Percentiles rank a stretch among this genome's conserved stretches.
phyloP scores from a whole-genome alignment of 179 eudicot species.

The Spinacia oleracea region DNA sequence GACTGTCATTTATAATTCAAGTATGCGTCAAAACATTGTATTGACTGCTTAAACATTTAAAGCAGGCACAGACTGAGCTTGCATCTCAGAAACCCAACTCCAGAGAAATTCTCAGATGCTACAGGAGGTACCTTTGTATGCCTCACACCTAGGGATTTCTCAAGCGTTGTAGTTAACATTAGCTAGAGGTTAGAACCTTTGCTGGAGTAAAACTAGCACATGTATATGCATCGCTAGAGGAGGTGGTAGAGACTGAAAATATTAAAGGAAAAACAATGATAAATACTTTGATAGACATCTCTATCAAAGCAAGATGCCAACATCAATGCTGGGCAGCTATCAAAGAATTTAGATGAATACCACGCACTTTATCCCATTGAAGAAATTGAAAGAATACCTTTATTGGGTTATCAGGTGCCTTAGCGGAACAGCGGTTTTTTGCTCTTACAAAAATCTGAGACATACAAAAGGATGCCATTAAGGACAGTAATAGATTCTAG shows the following conservation, averaged over 20 bases:
- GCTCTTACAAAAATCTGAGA: constrained; percentile 87
- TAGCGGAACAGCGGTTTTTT: constrained; percentile 87
- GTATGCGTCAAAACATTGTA: no score
- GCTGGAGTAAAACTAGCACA: background rate
- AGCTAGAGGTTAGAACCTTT: background rate
- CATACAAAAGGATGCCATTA: constrained; percentile 23
- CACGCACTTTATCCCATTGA: background rate
- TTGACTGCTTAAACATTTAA: background rate
- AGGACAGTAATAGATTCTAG: background rate
- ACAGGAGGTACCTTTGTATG: background rate
- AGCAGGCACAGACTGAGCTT: background rate
- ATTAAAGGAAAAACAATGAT: background rate
- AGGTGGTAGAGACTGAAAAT: background rate
- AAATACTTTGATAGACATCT: background rate
- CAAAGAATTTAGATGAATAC: background rate
- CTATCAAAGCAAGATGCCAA: background rate
- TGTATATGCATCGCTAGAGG: background rate
- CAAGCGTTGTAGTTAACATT: background rate
- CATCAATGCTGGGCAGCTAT: background rate
- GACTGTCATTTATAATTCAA: no score
- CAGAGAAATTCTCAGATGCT: background rate
- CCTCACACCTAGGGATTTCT: background rate
- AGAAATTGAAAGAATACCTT: constrained; percentile 51
- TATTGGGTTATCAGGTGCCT: constrained; percentile 95
- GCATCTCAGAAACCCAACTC: no score